These are phyloP conservation scores for Aspergillus biplanus DNA, from an alignment of 495 filamentous ascomycete species.

Conservation along the genomic window DNA sequence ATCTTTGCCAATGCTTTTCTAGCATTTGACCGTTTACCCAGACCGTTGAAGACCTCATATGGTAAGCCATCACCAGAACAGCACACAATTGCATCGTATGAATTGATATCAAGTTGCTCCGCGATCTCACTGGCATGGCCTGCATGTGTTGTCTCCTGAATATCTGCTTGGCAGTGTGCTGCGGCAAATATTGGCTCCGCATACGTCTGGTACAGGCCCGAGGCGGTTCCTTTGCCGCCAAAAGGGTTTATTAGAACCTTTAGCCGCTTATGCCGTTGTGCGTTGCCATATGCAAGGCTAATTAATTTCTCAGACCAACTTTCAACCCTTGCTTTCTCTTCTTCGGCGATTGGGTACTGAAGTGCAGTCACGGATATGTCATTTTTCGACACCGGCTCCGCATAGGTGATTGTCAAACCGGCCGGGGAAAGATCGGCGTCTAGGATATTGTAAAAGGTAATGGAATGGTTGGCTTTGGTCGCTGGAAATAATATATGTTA, in stretches of 20 bases:
- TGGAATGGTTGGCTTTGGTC: slow-evolving; percentile 51
- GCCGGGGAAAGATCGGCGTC: slow-evolving; percentile 69
- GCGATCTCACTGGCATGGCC: slow-evolving; percentile 83
- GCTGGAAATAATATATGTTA: slow-evolving; percentile 11
- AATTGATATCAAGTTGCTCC: slow-evolving; percentile 74
- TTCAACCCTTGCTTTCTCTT: slow-evolving; percentile 52
- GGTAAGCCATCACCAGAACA: slow-evolving; percentile 93
- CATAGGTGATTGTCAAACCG: slow-evolving; percentile 77
- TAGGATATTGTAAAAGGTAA: slow-evolving; percentile 83
- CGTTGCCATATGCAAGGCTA: slow-evolving; percentile 71
- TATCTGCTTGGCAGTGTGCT: slow-evolving; percentile 74
- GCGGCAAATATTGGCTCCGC: slow-evolving; percentile 84
- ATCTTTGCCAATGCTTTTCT: slow-evolving; percentile 72
- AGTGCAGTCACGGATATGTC: slow-evolving; percentile 60
- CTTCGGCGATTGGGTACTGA: slow-evolving; percentile 61
- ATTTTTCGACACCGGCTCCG: slow-evolving; percentile 57
- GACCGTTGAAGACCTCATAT: slow-evolving; percentile 93
- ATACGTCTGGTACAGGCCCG: slow-evolving; percentile 71
- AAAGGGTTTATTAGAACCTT: slow-evolving; percentile 92
- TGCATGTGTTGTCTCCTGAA: slow-evolving; percentile 69
- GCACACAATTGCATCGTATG: slow-evolving; percentile 80
- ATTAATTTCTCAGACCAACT: slow-evolving; percentile 68
- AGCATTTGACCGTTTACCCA: slow-evolving; percentile 76
- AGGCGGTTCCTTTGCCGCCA: slow-evolving; percentile 79
- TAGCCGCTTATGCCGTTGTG: slow-evolving; percentile 70